Conservation (phyloP, 2,329 filamentous ascomycete genomes). For the Cryphonectria japonica region DNA sequence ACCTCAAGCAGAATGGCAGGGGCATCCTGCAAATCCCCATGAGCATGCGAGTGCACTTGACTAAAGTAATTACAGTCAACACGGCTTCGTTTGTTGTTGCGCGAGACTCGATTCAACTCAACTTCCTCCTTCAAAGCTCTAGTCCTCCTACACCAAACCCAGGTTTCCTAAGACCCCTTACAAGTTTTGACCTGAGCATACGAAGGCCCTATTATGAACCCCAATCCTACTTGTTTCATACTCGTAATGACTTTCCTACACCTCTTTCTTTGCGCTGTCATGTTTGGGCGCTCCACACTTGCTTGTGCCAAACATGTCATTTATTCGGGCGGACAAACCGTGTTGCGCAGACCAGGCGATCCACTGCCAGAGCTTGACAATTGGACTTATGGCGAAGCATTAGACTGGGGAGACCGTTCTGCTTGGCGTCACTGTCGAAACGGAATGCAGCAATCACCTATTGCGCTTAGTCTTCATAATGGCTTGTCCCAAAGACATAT, state of each 20-base stretch:
- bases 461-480: conserved; percentile 45
- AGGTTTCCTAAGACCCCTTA: background rate
- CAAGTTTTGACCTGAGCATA: background rate
- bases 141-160: background rate
- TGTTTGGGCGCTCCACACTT: background rate
- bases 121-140: background rate
- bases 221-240: background rate
- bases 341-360: background rate
- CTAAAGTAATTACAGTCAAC: background rate
- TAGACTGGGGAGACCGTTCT: conserved; percentile 44
- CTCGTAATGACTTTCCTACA: background rate
- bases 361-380: background rate
- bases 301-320: background rate
- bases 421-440: conserved; percentile 48
- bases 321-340: background rate
- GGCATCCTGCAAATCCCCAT: background rate
- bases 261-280: background rate
- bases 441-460: conserved; percentile 55
- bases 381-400: conserved; percentile 43
- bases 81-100: background rate
- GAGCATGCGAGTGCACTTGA: background rate
- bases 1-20: background rate
- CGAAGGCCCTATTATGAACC: background rate
- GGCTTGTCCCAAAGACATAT: conserved; percentile 46
- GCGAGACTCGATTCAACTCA: background rate